Conservation (phyloP, 2,329 filamentous ascomycete genomes). For the Claviceps capensis region DNA sequence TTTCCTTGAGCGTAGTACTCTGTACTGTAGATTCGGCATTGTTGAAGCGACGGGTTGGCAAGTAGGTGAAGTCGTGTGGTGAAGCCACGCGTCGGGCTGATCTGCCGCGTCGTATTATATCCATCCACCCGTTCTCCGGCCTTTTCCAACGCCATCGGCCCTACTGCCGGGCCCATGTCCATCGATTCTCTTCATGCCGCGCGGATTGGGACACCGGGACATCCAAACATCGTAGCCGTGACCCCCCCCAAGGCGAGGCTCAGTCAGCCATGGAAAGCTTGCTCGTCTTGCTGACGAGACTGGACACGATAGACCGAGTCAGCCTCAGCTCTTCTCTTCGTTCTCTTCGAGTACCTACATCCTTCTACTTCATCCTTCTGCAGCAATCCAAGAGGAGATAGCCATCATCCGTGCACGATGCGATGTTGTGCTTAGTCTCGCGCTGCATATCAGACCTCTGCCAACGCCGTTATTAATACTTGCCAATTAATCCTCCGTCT, state of each 20-base stretch:
- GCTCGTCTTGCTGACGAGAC: neutral
- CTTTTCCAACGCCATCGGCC: neutral
- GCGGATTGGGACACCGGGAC: neutral
- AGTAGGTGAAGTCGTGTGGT: no score
- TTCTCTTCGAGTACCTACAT: neutral
- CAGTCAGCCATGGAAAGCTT: neutral
- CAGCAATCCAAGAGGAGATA: neutral
- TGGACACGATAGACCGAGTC: neutral
- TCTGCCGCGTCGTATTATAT: no score
- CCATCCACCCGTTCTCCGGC: no score
- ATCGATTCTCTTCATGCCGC: neutral
- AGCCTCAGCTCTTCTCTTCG: neutral
- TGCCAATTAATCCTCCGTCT: neutral
- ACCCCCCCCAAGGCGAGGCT: neutral
- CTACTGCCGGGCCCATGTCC: neutral
- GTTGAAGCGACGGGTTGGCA: no score
- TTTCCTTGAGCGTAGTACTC: no score
- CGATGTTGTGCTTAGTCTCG: neutral
- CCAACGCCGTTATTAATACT: neutral
- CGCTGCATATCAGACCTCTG: neutral
- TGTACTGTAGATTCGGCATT: no score
- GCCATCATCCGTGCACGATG: neutral
- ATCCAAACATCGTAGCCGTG: neutral
- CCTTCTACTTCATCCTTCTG: neutral
- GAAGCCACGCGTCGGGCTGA: no score